These are phyloP conservation scores for Coccomyxa sp. DNA, from an alignment of 139 green algal species.

Conservation along the genomic window DNA sequence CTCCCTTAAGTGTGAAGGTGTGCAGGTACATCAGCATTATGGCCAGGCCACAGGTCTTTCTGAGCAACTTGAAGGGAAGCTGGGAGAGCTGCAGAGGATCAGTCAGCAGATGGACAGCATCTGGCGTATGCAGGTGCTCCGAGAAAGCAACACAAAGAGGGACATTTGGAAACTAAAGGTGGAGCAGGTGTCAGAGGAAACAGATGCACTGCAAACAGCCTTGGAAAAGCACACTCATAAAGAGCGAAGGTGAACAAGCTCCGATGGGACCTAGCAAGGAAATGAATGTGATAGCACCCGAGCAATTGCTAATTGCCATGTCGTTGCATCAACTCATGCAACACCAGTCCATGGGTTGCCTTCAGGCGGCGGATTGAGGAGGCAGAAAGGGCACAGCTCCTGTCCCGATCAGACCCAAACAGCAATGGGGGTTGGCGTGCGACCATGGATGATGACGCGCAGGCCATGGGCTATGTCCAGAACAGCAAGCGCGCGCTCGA, in stretches of 20 bases:
- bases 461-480: conserved; percentile 35
- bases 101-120: conserved; percentile 68
- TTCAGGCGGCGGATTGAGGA: conserved; percentile 37
- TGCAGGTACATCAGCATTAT: conserved; percentile 5
- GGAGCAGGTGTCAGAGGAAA: conserved; percentile 76
- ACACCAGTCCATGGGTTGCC: too few relatives aligned
- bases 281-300: too few relatives aligned
- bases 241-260: conserved; percentile 12
- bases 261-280: too few relatives aligned
- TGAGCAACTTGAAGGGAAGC: conserved; percentile 45
- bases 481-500: conserved; percentile 62
- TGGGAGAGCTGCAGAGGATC: conserved; percentile 58
- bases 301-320: too few relatives aligned
- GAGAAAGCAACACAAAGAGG: conserved; percentile 47
- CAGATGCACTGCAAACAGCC: conserved; percentile 39
- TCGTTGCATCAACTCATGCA: too few relatives aligned
- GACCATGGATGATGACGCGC: background rate
- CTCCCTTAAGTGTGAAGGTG: too few relatives aligned
- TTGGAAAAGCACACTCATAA: conserved; percentile 34
- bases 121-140: conserved; percentile 78
- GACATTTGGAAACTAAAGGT: conserved; percentile 83
- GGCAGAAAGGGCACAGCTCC: conserved; percentile 65
- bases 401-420: conserved; percentile 34
- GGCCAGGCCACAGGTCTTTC: conserved; percentile 27
- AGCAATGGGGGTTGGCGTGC: conserved; percentile 14